Conservation (phyloP, 352 stramenopile species). For the Phytophthora meadii region DNA sequence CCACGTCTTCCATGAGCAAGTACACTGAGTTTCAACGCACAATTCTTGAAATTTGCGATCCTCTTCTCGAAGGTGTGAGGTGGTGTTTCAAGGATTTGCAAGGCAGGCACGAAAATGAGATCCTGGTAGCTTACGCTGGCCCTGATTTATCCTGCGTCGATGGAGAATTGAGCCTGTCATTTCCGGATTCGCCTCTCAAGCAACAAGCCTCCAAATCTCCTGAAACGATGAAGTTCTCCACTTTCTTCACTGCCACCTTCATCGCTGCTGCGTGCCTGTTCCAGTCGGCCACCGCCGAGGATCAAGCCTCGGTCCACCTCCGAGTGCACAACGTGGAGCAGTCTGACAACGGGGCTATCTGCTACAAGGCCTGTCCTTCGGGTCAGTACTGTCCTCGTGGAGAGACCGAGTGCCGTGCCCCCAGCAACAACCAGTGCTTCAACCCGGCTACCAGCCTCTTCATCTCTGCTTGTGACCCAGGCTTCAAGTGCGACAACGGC, state of each 20-base stretch:
- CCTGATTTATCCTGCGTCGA: slow-evolving; percentile 11
- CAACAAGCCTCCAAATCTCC: background rate
- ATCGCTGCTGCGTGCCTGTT: slow-evolving; percentile 27
- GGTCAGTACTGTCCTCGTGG: slow-evolving; percentile 37
- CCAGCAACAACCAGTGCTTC: slow-evolving; percentile 29
- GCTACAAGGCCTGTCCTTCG: slow-evolving; percentile 29
- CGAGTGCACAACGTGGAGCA: slow-evolving; percentile 28
- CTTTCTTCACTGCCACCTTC: slow-evolving; percentile 26
- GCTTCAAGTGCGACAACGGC: slow-evolving; percentile 42
- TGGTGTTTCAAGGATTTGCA: slow-evolving; percentile 13
- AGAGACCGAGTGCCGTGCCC: slow-evolving; percentile 20
- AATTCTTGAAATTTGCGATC: slow-evolving; percentile 3
- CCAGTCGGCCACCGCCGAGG: slow-evolving; percentile 21
- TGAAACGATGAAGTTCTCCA: slow-evolving; percentile 42
- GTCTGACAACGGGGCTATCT: slow-evolving; percentile 7
- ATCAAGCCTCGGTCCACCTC: slow-evolving; percentile 34
- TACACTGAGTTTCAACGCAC: slow-evolving; percentile 9
- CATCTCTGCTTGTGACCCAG: slow-evolving; percentile 19
- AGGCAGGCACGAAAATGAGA: slow-evolving; percentile 2
- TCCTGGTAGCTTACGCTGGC: background rate
- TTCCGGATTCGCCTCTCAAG: slow-evolving; percentile 13
- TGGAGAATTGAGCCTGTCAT: background rate
- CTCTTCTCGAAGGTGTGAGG: background rate
- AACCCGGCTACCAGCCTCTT: slow-evolving; percentile 39
- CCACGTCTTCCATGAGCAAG: no score